A percentile compares a stretch with the other conserved stretches of the same genome.
These are phyloP conservation scores for Amanita fuliginea DNA, from an alignment of 768 basidiomycete species.

Conservation along the genomic window DNA sequence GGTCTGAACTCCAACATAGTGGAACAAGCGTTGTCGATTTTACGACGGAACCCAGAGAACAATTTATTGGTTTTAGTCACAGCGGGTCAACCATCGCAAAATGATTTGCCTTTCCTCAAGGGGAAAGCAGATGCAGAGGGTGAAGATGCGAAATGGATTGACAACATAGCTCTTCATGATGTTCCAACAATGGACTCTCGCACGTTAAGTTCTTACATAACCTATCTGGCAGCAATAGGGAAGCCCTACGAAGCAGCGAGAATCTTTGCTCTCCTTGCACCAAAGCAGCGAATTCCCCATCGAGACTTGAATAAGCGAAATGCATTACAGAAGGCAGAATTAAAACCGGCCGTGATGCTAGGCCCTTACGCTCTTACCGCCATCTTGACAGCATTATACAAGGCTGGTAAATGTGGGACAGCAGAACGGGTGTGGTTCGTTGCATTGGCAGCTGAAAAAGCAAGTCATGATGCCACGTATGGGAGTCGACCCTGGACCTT, in stretches of 20 bases:
- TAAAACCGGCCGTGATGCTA: constrained; percentile 32
- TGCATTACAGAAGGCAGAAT: constrained; percentile 14
- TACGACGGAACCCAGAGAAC: constrained; percentile 11
- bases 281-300: constrained; percentile 7
- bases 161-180: not conserved
- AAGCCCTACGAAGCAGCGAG: constrained; percentile 21
- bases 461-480: constrained; percentile 31
- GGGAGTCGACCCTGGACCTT: constrained; percentile 47
- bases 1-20: constrained; percentile 35
- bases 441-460: constrained; percentile 45
- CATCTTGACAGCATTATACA: constrained; percentile 50
- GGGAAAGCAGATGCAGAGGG: not conserved
- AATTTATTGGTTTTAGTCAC: not conserved
- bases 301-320: not conserved
- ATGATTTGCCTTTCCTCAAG: not conserved
- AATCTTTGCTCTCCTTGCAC: constrained; percentile 10
- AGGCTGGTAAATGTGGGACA: constrained; percentile 39
- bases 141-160: not conserved
- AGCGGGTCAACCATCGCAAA: not conserved
- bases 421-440: constrained; percentile 58
- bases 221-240: constrained; percentile 1
- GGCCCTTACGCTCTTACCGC: constrained; percentile 53
- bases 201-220: constrained; percentile 1
- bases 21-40: constrained; percentile 23
- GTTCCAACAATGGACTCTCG: constrained; percentile 2